Evolutionary conservation across 2,329 filamentous ascomycete genomes (phyloP).

Genomic region (Aspergillus ochraceoroseus): DNA sequence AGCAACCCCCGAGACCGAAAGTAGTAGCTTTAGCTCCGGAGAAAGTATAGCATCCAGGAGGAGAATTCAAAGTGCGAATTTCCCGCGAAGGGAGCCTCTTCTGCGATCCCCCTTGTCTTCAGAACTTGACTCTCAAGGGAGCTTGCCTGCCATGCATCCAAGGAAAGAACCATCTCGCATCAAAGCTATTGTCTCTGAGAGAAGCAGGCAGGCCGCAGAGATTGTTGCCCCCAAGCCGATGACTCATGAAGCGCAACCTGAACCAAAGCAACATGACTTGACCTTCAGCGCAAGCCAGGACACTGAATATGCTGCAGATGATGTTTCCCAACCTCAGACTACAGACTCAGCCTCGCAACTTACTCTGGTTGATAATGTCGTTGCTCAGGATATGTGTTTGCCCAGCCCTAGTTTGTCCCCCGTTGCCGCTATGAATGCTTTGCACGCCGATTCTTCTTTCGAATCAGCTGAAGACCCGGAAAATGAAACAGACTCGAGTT

Average conservation of each 20-base stretch:
- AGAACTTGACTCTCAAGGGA: constrained; percentile 26
- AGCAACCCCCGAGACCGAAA: constrained; percentile 41
- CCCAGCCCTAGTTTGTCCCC: constrained; percentile 93
- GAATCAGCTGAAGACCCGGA: constrained; percentile 40
- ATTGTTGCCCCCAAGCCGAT: constrained; percentile 10
- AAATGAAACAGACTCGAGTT: constrained; percentile 42
- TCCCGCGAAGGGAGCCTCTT: constrained; percentile 32
- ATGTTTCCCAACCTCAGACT: constrained; percentile 19
- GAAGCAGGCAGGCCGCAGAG: constrained; percentile 16
- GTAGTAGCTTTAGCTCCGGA: constrained; percentile 26
- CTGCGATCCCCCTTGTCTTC: constrained; percentile 33
- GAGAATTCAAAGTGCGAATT: constrained; percentile 32
- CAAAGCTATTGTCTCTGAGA: constrained; percentile 17
- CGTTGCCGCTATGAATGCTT: constrained; percentile 67
- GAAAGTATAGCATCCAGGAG: constrained; percentile 27
- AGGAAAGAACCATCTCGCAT: constrained; percentile 20
- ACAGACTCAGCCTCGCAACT: constrained; percentile 33
- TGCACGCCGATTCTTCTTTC: constrained; percentile 42
- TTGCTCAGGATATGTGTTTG: constrained; percentile 81
- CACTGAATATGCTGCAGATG: constrained; percentile 24
- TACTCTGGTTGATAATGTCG: constrained; percentile 60
- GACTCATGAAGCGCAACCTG: constrained; percentile 3
- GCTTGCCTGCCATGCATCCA: constrained; percentile 13
- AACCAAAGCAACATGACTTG: constrained; percentile 5
- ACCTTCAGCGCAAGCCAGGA: constrained; percentile 22